These are phyloP conservation scores for Cutaneotrichosporon cavernicola DNA, from an alignment of 1,284 basidiomycete species.

Conservation along the genomic window DNA sequence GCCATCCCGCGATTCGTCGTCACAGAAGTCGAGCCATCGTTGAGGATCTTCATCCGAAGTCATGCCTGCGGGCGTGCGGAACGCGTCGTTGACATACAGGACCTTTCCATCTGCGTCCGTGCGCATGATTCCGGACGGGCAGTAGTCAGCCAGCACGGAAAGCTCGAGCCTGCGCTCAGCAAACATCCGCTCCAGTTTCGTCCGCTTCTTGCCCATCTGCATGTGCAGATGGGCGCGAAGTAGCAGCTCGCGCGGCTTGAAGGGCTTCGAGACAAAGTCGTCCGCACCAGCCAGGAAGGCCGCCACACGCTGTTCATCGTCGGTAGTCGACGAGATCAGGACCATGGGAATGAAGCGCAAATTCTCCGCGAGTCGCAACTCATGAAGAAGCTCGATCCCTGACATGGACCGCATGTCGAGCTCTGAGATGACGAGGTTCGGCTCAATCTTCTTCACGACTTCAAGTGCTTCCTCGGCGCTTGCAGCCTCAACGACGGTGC, in stretches of 20 bases:
- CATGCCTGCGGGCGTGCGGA: conserved; percentile 26
- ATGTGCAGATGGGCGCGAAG: conserved; percentile 51
- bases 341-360: conserved; percentile 38
- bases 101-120: conserved; percentile 30
- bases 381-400: conserved; percentile 39
- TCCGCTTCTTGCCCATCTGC: conserved; percentile 48
- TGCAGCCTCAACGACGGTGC: conserved; percentile 46
- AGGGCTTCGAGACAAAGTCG: conserved; percentile 49
- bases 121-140: conserved; percentile 44
- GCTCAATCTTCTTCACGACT: conserved; percentile 29
- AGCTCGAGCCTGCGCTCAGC: conserved; percentile 42
- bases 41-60: conserved; percentile 15
- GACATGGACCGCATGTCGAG: conserved; percentile 49
- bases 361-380: conserved; percentile 27
- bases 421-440: conserved; percentile 44
- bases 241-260: conserved; percentile 53
- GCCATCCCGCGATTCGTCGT: conserved; percentile 22
- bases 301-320: conserved; percentile 42
- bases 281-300: conserved; percentile 54
- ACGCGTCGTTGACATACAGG: conserved; percentile 42
- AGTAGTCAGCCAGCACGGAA: conserved; percentile 47
- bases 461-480: conserved; percentile 51
- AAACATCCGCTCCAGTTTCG: conserved; percentile 42
- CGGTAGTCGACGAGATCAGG: conserved; percentile 35
- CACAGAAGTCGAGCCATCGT: conserved; percentile 25